Evolutionary conservation across 345 rosid species (phyloP).

Genomic region (Iberis pinnata): DNA sequence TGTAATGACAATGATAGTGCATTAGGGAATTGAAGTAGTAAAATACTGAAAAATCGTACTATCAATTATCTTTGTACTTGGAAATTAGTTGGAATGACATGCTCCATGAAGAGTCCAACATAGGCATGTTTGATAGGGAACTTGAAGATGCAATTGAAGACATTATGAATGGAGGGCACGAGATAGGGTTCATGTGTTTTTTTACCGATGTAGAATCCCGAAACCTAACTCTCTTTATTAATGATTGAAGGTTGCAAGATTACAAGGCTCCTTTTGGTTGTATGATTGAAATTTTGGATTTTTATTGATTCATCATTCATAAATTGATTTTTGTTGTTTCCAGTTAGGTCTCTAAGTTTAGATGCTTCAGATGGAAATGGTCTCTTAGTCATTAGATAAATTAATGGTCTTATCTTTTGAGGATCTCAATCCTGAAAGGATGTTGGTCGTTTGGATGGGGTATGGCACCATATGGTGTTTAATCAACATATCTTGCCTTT

Average conservation of each 20-base stretch:
- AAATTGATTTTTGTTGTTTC: conserved; percentile 29
- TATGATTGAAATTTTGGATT: background rate
- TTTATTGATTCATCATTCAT: background rate
- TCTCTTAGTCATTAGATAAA: conserved; percentile 57
- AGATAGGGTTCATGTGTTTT: conserved; percentile 31
- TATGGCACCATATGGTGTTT: conserved; percentile 20
- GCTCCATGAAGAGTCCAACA: conserved; percentile 51
- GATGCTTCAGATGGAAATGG: too few relatives aligned
- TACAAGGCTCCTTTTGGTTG: background rate
- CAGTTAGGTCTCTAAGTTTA: conserved; percentile 35
- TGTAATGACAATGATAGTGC: too few relatives aligned
- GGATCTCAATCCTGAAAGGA: conserved; percentile 58
- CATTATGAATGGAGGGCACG: conserved; percentile 33
- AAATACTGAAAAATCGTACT: too few relatives aligned
- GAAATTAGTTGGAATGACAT: conserved; percentile 67
- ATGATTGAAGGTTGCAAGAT: background rate
- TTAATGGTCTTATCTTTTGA: conserved; percentile 56
- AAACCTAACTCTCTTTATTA: background rate
- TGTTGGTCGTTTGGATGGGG: conserved; percentile 53
- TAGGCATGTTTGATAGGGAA: conserved; percentile 70
- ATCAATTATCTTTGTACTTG: conserved; percentile 41
- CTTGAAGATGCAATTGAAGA: conserved; percentile 43
- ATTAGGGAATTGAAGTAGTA: too few relatives aligned
- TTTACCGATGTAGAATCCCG: background rate
- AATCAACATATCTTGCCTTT: background rate